Conservation (phyloP, 169 alveolate species). For the Eimeria mitis region DNA sequence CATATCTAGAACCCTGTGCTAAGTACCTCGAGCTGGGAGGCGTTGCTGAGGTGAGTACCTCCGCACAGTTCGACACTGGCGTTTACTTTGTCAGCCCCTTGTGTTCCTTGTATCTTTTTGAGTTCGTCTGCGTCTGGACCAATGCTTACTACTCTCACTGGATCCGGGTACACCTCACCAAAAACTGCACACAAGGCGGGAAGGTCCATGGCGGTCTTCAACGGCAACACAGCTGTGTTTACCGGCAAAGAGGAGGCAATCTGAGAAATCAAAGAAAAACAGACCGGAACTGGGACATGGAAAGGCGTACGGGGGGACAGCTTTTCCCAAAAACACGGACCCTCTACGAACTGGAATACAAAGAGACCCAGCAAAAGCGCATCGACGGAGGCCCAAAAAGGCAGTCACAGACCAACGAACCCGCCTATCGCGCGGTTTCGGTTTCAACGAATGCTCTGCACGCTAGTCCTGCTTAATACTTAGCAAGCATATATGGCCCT, state of each 20-base stretch:
- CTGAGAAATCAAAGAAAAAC: background rate
- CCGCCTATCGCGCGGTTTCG: background rate
- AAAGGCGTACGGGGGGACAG: background rate
- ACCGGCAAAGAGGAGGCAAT: conserved; percentile 78
- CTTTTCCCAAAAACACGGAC: background rate
- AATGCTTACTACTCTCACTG: conserved; percentile 95
- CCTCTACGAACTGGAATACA: background rate
- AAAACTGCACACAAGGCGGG: conserved; percentile 90
- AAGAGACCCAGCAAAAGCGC: background rate
- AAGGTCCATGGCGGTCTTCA: conserved; percentile 83
- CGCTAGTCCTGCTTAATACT: background rate
- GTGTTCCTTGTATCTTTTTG: conserved; percentile 41
- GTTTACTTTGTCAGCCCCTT: conserved; percentile 82
- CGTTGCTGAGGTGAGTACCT: conserved; percentile 94
- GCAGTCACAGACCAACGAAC: background rate
- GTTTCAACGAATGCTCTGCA: background rate
- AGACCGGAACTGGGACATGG: background rate
- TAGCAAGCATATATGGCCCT: background rate
- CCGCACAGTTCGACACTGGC: conserved; percentile 95
- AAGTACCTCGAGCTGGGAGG: conserved; percentile 86
- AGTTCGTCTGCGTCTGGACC: conserved; percentile 87
- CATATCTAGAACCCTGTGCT: background rate
- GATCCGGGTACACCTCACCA: conserved; percentile 96
- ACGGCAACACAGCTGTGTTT: conserved; percentile 73
- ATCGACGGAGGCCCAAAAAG: background rate